Conservation (phyloP, 1,284 basidiomycete genomes). For the Heliocybe sulcata region DNA sequence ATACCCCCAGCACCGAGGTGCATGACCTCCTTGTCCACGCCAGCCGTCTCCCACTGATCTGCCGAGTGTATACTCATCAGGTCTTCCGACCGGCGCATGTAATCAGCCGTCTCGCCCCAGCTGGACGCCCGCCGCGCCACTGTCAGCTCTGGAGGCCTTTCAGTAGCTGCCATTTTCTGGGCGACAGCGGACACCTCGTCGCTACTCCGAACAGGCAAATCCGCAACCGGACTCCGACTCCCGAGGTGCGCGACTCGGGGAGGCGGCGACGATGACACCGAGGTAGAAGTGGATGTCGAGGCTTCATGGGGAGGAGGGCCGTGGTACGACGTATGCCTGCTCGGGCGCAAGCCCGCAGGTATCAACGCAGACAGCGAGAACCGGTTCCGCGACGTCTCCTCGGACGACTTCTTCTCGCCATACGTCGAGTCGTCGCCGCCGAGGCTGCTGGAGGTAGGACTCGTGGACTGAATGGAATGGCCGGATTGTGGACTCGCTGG, state of each 20-base stretch:
- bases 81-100: slow-evolving; percentile 33
- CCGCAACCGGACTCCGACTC: neutral
- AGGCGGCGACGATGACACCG: slow-evolving; percentile 2
- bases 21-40: slow-evolving; percentile 1
- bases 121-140: slow-evolving; percentile 53
- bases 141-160: slow-evolving; percentile 13
- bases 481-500: neutral
- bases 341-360: neutral
- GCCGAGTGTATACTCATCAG: slow-evolving; percentile 45
- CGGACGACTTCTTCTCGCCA: neutral
- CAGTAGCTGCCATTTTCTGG: neutral
- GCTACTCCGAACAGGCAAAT: slow-evolving; percentile 17
- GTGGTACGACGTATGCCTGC: slow-evolving; percentile 1
- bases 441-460: neutral
- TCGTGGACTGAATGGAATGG: slow-evolving; percentile 10
- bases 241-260: neutral
- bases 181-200: slow-evolving; percentile 14
- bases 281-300: slow-evolving; percentile 5
- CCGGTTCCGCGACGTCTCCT: slow-evolving; percentile 6
- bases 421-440: slow-evolving; percentile 1
- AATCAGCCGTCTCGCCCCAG: slow-evolving; percentile 46
- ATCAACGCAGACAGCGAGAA: slow-evolving; percentile 8
- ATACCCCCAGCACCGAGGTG: slow-evolving; percentile 1
- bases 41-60: slow-evolving; percentile 18
- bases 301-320: slow-evolving; percentile 9